These are phyloP conservation scores for Coniella vitis DNA, from an alignment of 2,329 filamentous ascomycete genomes.

Conservation along the genomic window DNA sequence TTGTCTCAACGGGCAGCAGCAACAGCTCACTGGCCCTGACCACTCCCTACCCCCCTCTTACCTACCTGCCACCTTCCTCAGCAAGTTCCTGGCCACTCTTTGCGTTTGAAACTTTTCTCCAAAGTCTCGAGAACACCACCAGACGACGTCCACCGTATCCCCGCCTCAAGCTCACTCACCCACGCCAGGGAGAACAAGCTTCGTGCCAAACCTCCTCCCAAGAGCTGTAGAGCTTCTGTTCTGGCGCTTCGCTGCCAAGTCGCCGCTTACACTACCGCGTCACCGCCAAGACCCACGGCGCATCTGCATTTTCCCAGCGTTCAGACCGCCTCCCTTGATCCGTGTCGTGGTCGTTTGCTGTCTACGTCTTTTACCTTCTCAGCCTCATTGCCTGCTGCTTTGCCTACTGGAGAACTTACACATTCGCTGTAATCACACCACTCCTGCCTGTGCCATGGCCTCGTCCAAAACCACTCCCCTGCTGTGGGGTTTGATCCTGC, in stretches of 20 bases:
- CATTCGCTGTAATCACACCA: not conserved
- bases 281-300: no score
- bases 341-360: no score
- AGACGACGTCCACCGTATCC: no score
- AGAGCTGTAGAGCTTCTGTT: no score
- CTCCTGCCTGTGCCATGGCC: conserved; percentile 35
- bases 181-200: not conserved
- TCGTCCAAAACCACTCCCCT: conserved; percentile 41
- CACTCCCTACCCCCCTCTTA: not conserved
- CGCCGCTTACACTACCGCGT: not conserved
- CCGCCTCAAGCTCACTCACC: no score
- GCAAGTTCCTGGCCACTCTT: no score
- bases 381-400: no score
- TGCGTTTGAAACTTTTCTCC: no score
- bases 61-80: not conserved
- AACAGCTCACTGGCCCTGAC: not conserved
- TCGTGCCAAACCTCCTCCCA: no score
- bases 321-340: not conserved
- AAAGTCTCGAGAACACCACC: not conserved
- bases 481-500: conserved; percentile 49
- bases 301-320: not conserved
- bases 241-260: no score
- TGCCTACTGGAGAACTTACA: no score
- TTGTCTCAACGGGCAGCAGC: conserved; percentile 7
- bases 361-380: no score